These are phyloP conservation scores for Colletotrichum sp. DNA, from an alignment of 2,329 filamentous ascomycete genomes.

Conservation along the genomic window DNA sequence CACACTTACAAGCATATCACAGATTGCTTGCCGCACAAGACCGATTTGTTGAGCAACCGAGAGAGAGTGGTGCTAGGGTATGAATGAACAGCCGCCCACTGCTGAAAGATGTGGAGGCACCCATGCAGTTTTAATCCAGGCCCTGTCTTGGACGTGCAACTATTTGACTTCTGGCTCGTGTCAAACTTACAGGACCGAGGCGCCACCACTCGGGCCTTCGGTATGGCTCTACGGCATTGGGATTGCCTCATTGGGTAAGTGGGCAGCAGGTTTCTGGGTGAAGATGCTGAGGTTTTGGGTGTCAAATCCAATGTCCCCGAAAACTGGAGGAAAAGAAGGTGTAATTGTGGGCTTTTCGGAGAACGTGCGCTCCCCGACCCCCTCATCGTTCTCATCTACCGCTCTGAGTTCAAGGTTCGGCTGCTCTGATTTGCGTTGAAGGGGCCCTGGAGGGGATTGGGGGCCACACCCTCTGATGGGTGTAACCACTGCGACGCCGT, in stretches of 20 bases:
- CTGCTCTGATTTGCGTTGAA: background rate
- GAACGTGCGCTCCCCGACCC: slow-evolving; percentile 4
- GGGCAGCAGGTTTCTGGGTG: background rate
- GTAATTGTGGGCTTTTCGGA: background rate
- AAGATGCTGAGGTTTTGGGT: background rate
- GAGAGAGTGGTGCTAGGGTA: background rate
- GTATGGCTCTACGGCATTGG: background rate
- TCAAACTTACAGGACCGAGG: slow-evolving; percentile 8
- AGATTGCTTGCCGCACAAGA: background rate
- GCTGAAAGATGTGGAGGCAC: background rate
- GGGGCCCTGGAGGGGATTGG: background rate
- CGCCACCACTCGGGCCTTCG: slow-evolving; percentile 6
- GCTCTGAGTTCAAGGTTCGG: background rate
- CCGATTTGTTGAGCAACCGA: background rate
- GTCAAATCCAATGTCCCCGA: background rate
- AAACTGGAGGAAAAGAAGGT: background rate
- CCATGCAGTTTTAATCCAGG: slow-evolving; percentile 16
- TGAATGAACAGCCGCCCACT: background rate
- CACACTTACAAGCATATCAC: background rate
- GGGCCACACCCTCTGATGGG: background rate
- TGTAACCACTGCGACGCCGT: background rate
- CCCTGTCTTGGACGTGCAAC: background rate
- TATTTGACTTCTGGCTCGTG: slow-evolving; percentile 14
- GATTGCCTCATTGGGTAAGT: background rate
- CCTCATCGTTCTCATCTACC: background rate